Percentiles rank a stretch among this genome's conserved stretches.
phyloP scores from a whole-genome alignment of 441 rosid species.

The Hypseocharis bilobata region DNA sequence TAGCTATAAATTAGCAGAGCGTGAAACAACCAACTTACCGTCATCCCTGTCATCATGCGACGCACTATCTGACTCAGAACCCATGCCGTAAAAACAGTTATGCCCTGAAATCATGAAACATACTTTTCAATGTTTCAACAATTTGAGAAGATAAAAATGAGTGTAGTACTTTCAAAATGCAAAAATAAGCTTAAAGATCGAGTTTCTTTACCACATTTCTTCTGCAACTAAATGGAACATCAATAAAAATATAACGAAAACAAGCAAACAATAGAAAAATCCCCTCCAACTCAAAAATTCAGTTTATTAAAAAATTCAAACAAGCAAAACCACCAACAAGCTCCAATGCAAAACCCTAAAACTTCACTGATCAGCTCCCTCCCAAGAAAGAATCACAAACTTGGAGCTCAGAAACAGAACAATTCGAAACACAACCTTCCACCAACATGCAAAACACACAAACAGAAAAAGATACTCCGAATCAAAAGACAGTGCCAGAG shows the following conservation, averaged over 20 bases:
- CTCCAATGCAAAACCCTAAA: conserved; percentile 4
- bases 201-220: neutral
- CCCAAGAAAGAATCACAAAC: neutral
- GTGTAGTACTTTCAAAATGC: neutral
- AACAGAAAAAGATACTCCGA: neutral
- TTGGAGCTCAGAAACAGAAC: neutral
- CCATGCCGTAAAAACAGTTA: conserved; percentile 17
- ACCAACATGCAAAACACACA: neutral
- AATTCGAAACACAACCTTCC: neutral
- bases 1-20: neutral
- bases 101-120: conserved; percentile 9
- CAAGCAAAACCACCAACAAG: neutral
- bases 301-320: neutral
- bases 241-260: neutral
- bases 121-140: neutral
- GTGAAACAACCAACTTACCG: conserved; percentile 22
- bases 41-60: conserved; percentile 38
- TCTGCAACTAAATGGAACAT: neutral
- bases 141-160: neutral
- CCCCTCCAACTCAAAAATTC: neutral
- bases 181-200: neutral
- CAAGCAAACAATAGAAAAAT: neutral
- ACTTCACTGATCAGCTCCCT: neutral
- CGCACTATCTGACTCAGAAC: conserved; percentile 26
- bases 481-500: neutral